Evolutionary conservation across 305 asterid species (phyloP), one percentile per base, ranked within the genome.

Genomic region (Fraxinus xanthoxyloides): DNA sequence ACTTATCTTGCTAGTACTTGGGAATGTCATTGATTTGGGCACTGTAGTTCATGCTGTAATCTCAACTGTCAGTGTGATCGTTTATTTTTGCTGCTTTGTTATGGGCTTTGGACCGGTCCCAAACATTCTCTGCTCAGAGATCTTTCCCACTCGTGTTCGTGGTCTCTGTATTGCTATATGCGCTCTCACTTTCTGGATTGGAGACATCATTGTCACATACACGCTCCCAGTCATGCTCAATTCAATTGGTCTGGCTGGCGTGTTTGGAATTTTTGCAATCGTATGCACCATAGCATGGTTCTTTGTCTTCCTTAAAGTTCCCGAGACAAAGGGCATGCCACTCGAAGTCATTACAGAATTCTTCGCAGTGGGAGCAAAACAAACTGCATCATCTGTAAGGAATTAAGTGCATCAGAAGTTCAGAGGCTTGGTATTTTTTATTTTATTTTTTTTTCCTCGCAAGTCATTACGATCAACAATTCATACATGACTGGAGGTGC

Each of bases 311-410:
- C 75, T 94, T 13, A 92, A 90, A 85, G 99, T 96, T 28, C 99
- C 99, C 0, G 99, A 96, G 80, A 96, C 99, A 1, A 96, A 96
- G 87, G 99, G 99, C 63, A 95, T 95, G 98, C 99, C 99, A 7
- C 97, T 95, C 19, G 98, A 95, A 88, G 99, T 95, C 84, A 96
- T 96, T 46, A 90, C 99, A 0, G 98, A 96, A 67, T 94, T 96
- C 91, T 96, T 96, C 0, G 98, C 98, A 1, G 90, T 94, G 17
- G 99, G 99, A 24, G 99, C 99, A n/a, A 91, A 89, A 83, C 95
- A 92, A 85, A 30, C 72, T 77, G 86, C 88, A 3, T 86, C 75
- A 8, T 73, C 78, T 79, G 83, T 38, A 13, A 85, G 81, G 77
- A 75, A 83, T 65, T 88, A 85, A 85, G 35, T 36, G 75, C 56